Evolutionary conservation across 164 flowering plant genomes (phyloP), one percentile per base, ranked within the genome.

Genomic region (Cinnamomum micranthum): DNA sequence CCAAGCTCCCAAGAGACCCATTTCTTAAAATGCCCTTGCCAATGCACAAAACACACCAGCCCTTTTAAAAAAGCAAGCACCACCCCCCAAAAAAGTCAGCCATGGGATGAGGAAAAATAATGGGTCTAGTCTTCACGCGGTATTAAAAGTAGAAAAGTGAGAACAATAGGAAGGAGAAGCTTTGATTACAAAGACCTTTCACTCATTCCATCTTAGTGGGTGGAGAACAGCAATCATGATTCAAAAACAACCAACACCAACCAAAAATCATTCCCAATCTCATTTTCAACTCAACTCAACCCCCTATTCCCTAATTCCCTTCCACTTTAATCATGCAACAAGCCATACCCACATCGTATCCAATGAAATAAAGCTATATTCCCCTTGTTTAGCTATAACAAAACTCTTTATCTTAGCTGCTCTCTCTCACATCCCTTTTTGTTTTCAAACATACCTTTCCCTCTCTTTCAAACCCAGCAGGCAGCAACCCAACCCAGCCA

Each of bases 221-320:
- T 85, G 86, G 90, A 84, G 82, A 79, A 83, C 88, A 85, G 73
- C 89, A 85, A 87, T 90, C 81, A 87, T 90, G 79, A 88, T 90
- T 84, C 75, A 72, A 69, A 69, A 62, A 86, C 76, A 81, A 2
- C 23, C 19, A 2, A 22, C 67, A 22, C 67, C 67, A 20, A 64
- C 13, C 67, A 22, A 22, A 64, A 47, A 41, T n/a, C 19, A 68
- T 33, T 23, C 78, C 76, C 2, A 65, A 51, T 14, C 22, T 50
- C 47, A 41, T 58, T 28, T 50, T 35, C 65, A 67, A 51, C 17
- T 35, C 65, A 67, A 51, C 17, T n/a, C 63, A 23, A 55, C 20
- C 20, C 20, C 20, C 60, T 55, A 55, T 55, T 55, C 60, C 60
- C n/a, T 55, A 15, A 55, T 55, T 19, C 60, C 60, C 60, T 55